Conservation (phyloP, 164 flowering plant genomes). For the Warburgia ugandensis region DNA sequence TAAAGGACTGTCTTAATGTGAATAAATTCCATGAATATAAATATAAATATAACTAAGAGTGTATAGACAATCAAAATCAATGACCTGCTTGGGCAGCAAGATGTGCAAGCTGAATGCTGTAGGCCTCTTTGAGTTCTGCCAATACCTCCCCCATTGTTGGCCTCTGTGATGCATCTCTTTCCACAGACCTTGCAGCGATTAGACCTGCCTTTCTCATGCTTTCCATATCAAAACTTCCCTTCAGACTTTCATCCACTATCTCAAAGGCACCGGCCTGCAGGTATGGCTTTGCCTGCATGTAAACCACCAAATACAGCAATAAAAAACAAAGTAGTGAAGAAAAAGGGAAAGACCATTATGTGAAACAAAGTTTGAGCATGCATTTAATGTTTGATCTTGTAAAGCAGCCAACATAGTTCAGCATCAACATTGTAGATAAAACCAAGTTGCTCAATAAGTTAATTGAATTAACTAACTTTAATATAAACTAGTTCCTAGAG, state of each 20-base stretch:
- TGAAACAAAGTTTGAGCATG: background rate
- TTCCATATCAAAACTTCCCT: constrained; percentile 51
- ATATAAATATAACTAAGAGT: no score
- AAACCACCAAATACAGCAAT: background rate
- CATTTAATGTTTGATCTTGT: no score
- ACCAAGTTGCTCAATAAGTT: no score
- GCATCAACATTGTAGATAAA: no score
- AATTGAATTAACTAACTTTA: no score
- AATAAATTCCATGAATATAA: no score
- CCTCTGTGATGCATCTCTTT: constrained; percentile 72
- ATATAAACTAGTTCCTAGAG: no score
- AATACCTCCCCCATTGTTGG: constrained; percentile 63
- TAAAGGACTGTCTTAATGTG: no score
- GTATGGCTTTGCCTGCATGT: constrained; percentile 79
- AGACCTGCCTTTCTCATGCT: constrained; percentile 66
- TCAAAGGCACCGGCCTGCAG: constrained; percentile 84
- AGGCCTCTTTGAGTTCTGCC: constrained; percentile 70
- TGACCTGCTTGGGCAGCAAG: constrained; percentile 37
- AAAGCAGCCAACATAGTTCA: no score
- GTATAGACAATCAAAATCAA: constrained; percentile 9
- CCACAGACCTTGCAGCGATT: constrained; percentile 67
- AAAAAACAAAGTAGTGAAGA: no score
- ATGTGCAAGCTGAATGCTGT: constrained; percentile 60
- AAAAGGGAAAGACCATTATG: background rate
- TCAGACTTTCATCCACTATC: constrained; percentile 63